phyloP scores from a whole-genome alignment of 257 asterid genomes.

The Gynochthodes officinalis region DNA sequence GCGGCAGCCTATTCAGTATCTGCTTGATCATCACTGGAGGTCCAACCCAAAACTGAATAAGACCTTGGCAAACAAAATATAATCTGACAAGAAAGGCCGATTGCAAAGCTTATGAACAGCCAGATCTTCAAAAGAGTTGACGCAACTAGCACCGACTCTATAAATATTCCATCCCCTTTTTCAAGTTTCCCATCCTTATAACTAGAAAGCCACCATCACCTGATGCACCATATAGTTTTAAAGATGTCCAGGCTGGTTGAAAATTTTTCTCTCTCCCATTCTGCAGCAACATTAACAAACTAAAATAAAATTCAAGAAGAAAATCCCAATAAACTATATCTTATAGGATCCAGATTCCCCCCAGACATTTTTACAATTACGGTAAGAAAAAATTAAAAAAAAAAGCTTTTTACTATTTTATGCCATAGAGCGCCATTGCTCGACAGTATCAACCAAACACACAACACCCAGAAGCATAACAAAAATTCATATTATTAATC shows the following conservation, averaged over 20 bases:
- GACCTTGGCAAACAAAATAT: slow-evolving; percentile 14
- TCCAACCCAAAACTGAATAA: slow-evolving; percentile 27
- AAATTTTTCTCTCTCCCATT: slow-evolving; percentile 24
- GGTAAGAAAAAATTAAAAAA: not conserved
- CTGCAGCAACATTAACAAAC: slow-evolving; percentile 32
- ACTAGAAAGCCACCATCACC: slow-evolving; percentile 19
- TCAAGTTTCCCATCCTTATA: slow-evolving; percentile 26
- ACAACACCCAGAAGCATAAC: slow-evolving; percentile 1
- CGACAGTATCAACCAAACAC: not conserved
- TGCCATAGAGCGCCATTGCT: slow-evolving; percentile 4
- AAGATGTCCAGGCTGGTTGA: slow-evolving; percentile 19
- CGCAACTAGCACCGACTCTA: slow-evolving; percentile 13
- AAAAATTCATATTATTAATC: not conserved
- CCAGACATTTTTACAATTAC: not conserved
- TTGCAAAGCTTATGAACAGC: slow-evolving; percentile 16
- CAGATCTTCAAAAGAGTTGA: slow-evolving; percentile 23
- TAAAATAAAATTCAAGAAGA: slow-evolving; percentile 14
- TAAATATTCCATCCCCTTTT: slow-evolving; percentile 20
- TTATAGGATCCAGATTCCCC: not conserved
- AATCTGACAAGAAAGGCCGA: slow-evolving; percentile 4
- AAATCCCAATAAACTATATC: slow-evolving; percentile 15
- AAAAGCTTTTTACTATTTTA: not conserved
- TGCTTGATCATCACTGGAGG: slow-evolving; percentile 63
- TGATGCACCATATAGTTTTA: slow-evolving; percentile 20
- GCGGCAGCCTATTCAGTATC: slow-evolving; percentile 70